Evolutionary conservation across 768 basidiomycete genomes (phyloP).

Genomic region (Suillus subalutaceus): DNA sequence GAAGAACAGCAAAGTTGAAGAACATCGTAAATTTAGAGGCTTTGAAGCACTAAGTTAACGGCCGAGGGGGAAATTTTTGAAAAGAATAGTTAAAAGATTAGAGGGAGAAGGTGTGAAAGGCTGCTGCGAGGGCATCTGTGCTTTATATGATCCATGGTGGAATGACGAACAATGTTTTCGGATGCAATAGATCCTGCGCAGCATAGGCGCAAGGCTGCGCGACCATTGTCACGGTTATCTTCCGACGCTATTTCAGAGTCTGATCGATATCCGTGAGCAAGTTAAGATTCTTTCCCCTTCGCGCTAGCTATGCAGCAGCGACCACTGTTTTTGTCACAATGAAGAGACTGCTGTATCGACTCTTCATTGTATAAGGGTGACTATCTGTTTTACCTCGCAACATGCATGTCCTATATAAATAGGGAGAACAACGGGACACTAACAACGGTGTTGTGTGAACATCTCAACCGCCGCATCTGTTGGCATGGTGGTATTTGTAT

Average conservation of each 20-base stretch:
- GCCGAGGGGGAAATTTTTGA: background rate
- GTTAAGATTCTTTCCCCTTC: background rate
- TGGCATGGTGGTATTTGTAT: constrained; percentile 1
- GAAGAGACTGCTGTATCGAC: background rate
- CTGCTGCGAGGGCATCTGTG: background rate
- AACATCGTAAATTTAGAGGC: constrained; percentile 24
- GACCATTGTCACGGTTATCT: background rate
- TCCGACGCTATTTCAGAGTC: background rate
- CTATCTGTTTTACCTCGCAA: background rate
- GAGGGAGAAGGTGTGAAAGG: background rate
- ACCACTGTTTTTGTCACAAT: background rate
- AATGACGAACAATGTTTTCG: background rate
- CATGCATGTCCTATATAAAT: background rate
- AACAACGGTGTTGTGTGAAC: background rate
- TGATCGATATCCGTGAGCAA: background rate
- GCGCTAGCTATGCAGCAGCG: background rate
- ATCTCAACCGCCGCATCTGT: background rate
- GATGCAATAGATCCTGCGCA: constrained; percentile 1
- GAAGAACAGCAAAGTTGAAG: constrained; percentile 27
- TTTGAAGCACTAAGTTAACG: constrained; percentile 6
- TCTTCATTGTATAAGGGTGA: background rate
- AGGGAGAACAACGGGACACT: background rate
- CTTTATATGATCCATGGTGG: background rate
- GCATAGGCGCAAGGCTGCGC: background rate
- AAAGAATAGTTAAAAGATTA: background rate